Base-by-base conservation (phyloP, 1,284 basidiomycete genomes). In the Xerocomus minutiporus region DNA sequence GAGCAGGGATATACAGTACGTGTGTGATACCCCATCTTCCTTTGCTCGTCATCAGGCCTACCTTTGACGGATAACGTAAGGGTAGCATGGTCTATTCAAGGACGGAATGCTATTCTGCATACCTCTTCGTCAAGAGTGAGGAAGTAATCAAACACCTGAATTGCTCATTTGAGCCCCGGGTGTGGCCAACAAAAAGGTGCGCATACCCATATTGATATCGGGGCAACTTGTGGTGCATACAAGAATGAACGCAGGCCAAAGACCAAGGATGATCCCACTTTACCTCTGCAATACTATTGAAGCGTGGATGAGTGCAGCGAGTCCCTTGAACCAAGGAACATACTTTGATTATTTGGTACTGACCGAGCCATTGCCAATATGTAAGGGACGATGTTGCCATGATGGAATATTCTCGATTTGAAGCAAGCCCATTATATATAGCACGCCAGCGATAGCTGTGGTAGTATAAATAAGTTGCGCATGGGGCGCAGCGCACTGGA, bases 201-300 rank as follows among this genome's bases (percentile, higher is more conserved):
- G 13, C 43, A 23, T 50, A 55, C 53, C 52, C 52, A 54, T 55
- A 54, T 42, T 2, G 52, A 55, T 25, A 53, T 31, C 31, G 52
- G 52, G 15, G 52, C 52, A 11, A 53, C 52, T 55, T 53, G 34
- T 9, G 6, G 20, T 3, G 5, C 1, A 29, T 31, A 17, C 20
- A 20, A 25, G 38, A 28, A 20, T 54, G 23, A 54, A 12, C 12
- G 20, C 34, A 13, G 3, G 11, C 1, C 5, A 35, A 40, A 44
- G 38, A 12, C 6, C 3, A 17, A 3, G n/a, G 17, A 26, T n/a
- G 15, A 55, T 11, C 12, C 15, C 8, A 11, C 8, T 23, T 28
- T 44, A 54, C 53, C 53, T 56, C 54, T 56, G 38, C 31, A 55
- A 35, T 55, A 55, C 53, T 56, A 12, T 20, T 20, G 20, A 20